These are phyloP conservation scores for Pseudocercospora cruenta DNA, from an alignment of 2,329 filamentous ascomycete genomes.

Conservation along the genomic window DNA sequence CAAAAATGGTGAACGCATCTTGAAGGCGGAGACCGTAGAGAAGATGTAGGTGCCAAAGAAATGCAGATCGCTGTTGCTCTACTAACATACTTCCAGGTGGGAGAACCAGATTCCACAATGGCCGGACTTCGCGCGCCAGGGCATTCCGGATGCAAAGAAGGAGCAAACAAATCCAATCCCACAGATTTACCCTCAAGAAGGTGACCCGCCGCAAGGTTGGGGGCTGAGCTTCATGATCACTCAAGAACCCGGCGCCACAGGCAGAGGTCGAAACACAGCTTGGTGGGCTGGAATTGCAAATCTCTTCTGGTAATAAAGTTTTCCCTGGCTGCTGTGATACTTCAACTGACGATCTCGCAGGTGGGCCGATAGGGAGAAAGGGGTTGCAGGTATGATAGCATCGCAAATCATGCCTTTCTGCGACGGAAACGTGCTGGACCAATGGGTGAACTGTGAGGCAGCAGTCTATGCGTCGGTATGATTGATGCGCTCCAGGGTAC, in stretches of 20 bases:
- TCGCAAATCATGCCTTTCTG: conserved; percentile 44
- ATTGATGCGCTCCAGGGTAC: neutral
- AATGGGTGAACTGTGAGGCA: conserved; percentile 18
- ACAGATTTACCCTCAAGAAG: conserved; percentile 42
- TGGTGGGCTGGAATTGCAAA: conserved; percentile 44
- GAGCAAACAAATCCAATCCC: conserved; percentile 43
- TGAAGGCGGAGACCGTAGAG: conserved; percentile 62
- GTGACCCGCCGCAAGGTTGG: conserved; percentile 65
- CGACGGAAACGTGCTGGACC: conserved; percentile 32
- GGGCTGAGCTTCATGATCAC: conserved; percentile 52
- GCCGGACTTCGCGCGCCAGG: conserved; percentile 40
- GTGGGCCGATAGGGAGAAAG: conserved; percentile 43
- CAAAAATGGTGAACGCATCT: conserved; percentile 57
- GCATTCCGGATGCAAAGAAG: conserved; percentile 39
- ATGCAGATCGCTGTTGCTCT: neutral
- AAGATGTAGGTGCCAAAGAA: conserved; percentile 62
- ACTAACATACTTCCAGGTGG: conserved; percentile 59
- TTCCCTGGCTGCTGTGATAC: no score
- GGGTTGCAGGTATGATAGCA: conserved; percentile 44
- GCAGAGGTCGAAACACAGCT: conserved; percentile 39
- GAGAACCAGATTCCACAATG: conserved; percentile 55
- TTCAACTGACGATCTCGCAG: neutral
- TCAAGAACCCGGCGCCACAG: conserved; percentile 40
- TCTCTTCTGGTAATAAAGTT: conserved; percentile 37
- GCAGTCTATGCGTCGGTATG: conserved; percentile 17